A percentile compares a stretch with the other conserved stretches of the same genome.
Evolutionary conservation across 1,284 basidiomycete species (phyloP).

Genomic region (Cutaneotrichosporon cavernicola): DNA sequence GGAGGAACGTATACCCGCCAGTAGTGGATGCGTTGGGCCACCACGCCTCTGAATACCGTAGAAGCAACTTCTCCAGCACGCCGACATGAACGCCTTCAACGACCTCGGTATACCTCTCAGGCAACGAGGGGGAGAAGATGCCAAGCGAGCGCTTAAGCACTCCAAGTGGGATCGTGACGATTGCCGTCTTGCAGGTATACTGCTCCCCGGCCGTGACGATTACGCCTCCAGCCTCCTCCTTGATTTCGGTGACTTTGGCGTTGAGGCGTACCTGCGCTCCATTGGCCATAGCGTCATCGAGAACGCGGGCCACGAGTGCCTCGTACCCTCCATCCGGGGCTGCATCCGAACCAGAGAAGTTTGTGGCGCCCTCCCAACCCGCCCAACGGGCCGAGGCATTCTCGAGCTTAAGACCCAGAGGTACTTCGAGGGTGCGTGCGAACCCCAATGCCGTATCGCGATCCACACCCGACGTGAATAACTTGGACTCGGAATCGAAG

Average conservation of each 20-base stretch:
- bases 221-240: conserved; percentile 26
- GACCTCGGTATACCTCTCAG: conserved; percentile 34
- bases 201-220: conserved; percentile 40
- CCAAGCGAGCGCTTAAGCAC: conserved; percentile 47
- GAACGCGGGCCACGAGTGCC: conserved; percentile 50
- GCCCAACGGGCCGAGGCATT: conserved; percentile 50
- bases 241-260: conserved; percentile 32
- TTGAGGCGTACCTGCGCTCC: conserved; percentile 50
- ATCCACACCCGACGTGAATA: conserved; percentile 24
- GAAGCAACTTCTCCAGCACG: conserved; percentile 56
- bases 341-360: conserved; percentile 56
- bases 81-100: conserved; percentile 53
- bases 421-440: conserved; percentile 55
- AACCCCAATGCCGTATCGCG: conserved; percentile 32
- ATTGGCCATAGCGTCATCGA: conserved; percentile 41
- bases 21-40: conserved; percentile 51
- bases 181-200: conserved; percentile 44
- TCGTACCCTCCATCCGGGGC: conserved; percentile 57
- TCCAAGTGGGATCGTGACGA: conserved; percentile 55
- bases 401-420: conserved; percentile 55
- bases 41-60: conserved; percentile 55
- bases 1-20: conserved; percentile 54
- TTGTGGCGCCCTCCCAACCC: conserved; percentile 51
- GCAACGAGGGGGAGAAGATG: conserved; percentile 49
- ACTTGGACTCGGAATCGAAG: conserved; percentile 42